These are phyloP conservation scores for Hemileia vastatrix DNA, from an alignment of 1,284 basidiomycete genomes.

Conservation along the genomic window DNA sequence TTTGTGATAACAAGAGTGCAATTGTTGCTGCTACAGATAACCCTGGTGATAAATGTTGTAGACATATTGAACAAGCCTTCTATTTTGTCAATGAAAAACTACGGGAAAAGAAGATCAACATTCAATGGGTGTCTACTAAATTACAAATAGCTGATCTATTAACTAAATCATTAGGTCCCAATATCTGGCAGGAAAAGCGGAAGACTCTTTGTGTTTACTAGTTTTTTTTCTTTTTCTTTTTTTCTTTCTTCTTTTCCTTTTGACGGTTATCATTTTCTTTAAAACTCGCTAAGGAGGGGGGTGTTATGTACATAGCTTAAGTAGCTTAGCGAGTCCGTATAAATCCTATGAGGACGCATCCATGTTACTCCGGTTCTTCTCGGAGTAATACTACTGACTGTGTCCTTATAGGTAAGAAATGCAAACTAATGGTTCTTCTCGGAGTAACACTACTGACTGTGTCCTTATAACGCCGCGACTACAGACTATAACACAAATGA, in stretches of 20 bases:
- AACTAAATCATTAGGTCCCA: background rate
- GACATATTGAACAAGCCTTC: background rate
- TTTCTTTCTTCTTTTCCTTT: background rate
- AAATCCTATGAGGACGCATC: no score
- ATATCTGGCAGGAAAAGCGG: background rate
- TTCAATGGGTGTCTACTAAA: background rate
- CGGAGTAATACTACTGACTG: no score
- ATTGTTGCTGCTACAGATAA: background rate
- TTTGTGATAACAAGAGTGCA: background rate
- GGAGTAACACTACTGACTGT: no score
- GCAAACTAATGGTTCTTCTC: no score
- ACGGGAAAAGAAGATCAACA: background rate
- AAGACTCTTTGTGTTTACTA: background rate
- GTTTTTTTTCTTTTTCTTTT: no score
- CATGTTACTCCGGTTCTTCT: no score
- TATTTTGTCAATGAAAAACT: slow-evolving; percentile 3
- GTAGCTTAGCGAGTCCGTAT: no score
- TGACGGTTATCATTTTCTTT: background rate
- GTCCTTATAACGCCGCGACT: no score
- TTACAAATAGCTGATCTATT: background rate
- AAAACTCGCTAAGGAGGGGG: background rate
- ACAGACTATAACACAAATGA: no score
- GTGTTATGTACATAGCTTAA: no score
- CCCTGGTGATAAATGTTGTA: background rate
- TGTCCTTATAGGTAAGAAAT: no score